phyloP scores from a whole-genome alignment of 176 grass and related monocot genomes.

The Miscanthus lutarioriparius region DNA sequence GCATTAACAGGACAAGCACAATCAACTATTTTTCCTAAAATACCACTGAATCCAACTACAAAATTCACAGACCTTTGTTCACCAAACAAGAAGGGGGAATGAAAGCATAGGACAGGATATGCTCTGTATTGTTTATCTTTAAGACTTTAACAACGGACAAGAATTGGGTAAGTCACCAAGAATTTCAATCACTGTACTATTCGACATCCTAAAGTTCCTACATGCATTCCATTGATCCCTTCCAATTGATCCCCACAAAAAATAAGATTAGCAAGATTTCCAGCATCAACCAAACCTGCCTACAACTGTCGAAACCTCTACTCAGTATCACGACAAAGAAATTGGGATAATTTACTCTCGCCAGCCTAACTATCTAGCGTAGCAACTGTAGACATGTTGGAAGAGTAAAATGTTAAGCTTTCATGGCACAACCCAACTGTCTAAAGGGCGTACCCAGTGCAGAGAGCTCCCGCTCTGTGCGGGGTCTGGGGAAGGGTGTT shows the following conservation, averaged over 20 bases:
- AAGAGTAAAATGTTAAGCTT: slow-evolving; percentile 5
- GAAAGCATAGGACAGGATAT: slow-evolving; percentile 20
- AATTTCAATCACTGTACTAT: slow-evolving; percentile 27
- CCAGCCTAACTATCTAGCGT: not conserved
- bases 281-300: not conserved
- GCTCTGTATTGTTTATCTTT: slow-evolving; percentile 36
- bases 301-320: not conserved
- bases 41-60: not conserved
- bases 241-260: not conserved
- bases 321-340: not conserved
- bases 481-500: too few species aligned
- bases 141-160: not conserved
- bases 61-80: slow-evolving; percentile 23
- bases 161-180: slow-evolving; percentile 26
- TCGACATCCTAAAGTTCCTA: slow-evolving; percentile 3
- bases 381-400: not conserved
- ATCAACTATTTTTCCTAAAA: not conserved
- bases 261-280: not conserved
- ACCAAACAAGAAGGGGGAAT: slow-evolving; percentile 27
- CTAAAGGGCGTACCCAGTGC: too few species aligned
- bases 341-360: not conserved
- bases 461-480: too few species aligned
- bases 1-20: not conserved
- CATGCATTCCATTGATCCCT: not conserved
- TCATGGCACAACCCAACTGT: not conserved